A percentile compares a stretch with the other conserved stretches of the same genome.
Conservation (phyloP, 225 moss, liverwort and hornwort genomes). For the Pseudisothecium myosuroides region DNA sequence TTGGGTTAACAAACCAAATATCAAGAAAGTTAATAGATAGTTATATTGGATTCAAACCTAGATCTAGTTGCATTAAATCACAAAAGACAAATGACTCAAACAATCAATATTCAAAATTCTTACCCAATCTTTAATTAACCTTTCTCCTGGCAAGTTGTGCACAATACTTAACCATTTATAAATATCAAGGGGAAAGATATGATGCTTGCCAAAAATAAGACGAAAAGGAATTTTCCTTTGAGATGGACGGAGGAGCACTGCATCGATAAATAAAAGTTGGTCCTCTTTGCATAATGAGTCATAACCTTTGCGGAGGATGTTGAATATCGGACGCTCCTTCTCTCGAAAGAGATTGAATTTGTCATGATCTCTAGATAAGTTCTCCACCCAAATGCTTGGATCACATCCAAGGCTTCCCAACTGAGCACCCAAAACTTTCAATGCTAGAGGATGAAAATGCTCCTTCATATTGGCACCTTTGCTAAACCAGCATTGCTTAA, state of each 20-base stretch:
- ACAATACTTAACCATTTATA: no score
- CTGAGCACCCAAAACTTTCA: background rate
- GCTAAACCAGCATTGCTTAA: background rate
- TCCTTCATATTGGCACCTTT: background rate
- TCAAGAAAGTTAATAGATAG: background rate
- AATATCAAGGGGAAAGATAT: no score
- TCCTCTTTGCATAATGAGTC: background rate
- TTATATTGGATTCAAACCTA: background rate
- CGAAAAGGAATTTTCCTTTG: no score
- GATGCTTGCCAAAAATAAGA: rapidly evolving
- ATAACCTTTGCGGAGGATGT: background rate
- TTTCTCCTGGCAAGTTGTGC: no score
- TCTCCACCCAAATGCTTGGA: background rate
- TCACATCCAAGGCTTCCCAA: background rate
- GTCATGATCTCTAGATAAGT: background rate
- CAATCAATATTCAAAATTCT: background rate
- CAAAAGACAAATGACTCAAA: background rate
- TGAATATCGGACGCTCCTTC: background rate
- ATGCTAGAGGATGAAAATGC: background rate
- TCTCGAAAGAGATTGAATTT: background rate
- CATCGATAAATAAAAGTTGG: background rate
- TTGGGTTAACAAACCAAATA: background rate
- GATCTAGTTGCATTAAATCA: background rate
- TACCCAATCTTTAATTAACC: background rate
- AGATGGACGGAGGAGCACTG: background rate